Conservation (phyloP, 805 yeast species). For the Cyberlindnera euphorbiae region DNA sequence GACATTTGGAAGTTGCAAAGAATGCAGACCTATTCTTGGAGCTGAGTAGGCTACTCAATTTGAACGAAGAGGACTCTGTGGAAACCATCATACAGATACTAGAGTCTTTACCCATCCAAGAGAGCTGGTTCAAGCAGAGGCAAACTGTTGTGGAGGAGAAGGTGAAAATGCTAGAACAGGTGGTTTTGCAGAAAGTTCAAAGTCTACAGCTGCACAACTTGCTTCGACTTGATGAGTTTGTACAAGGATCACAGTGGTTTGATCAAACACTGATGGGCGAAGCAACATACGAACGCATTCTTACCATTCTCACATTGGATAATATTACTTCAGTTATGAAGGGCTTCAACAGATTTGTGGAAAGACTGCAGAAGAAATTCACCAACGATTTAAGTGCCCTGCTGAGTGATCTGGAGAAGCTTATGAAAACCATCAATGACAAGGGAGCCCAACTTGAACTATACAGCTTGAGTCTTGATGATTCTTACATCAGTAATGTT, state of each 20-base stretch:
- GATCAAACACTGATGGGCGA: constrained; percentile 2
- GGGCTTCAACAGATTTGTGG: constrained; percentile 7
- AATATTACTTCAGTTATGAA: constrained; percentile 5
- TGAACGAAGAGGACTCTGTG: constrained; percentile 6
- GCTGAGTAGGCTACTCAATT: constrained; percentile 13
- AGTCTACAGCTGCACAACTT: constrained; percentile 9
- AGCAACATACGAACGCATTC: constrained; percentile 5
- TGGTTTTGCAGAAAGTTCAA: constrained; percentile 4
- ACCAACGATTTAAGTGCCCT: not conserved
- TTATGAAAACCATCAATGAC: constrained; percentile 3
- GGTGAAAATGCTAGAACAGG: constrained; percentile 12
- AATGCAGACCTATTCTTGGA: constrained; percentile 13
- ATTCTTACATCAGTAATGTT: constrained; percentile 13
- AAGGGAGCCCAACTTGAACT: constrained; percentile 11
- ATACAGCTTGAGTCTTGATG: constrained; percentile 12
- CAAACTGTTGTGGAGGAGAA: constrained; percentile 9
- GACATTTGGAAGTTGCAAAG: constrained; percentile 2
- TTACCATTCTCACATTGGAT: constrained; percentile 7
- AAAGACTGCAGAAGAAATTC: constrained; percentile 1
- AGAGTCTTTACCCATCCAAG: constrained; percentile 7
- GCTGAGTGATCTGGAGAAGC: not conserved
- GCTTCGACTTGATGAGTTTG: constrained; percentile 6
- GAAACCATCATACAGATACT: constrained; percentile 5
- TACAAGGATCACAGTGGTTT: constrained; percentile 7
- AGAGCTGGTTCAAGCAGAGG: constrained; percentile 11